phyloP scores from a whole-genome alignment of 805 yeast species.

The Candida stauntonica region DNA sequence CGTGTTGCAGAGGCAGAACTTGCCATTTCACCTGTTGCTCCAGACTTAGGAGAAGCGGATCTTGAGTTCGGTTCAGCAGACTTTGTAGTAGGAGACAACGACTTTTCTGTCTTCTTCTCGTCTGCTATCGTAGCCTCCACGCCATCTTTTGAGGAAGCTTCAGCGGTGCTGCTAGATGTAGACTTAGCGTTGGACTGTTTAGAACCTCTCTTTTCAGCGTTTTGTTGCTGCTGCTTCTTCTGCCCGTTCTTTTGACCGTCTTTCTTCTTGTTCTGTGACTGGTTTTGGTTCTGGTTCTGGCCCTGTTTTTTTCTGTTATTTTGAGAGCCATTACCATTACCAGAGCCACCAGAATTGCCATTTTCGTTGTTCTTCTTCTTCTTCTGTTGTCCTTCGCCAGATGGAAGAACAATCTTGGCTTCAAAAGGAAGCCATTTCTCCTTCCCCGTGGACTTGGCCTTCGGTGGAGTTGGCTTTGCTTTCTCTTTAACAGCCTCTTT shows the following conservation, averaged over 20 bases:
- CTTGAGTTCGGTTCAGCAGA: neutral
- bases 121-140: slow-evolving; percentile 2
- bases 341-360: no score
- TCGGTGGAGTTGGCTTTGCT: slow-evolving; percentile 8
- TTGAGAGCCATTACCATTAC: slow-evolving; percentile 4
- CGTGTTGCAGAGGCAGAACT: neutral
- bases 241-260: slow-evolving; percentile 6
- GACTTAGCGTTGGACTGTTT: no score
- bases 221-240: slow-evolving; percentile 8
- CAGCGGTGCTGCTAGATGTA: no score
- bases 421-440: slow-evolving; percentile 69
- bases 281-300: neutral
- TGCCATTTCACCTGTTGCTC: no score
- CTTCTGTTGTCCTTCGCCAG: slow-evolving; percentile 9
- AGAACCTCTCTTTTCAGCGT: no score
- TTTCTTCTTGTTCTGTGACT: slow-evolving; percentile 9
- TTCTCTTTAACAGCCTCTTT: slow-evolving; percentile 3
- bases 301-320: slow-evolving; percentile 1
- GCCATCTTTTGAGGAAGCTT: slow-evolving; percentile 1
- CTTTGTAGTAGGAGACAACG: neutral
- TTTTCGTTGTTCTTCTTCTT: slow-evolving; percentile 7
- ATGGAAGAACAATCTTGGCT: slow-evolving; percentile 43
- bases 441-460: slow-evolving; percentile 31
- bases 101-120: neutral
- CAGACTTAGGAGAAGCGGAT: neutral